phyloP scores from a whole-genome alignment of 768 basidiomycete species.

The Boletellus ananas region DNA sequence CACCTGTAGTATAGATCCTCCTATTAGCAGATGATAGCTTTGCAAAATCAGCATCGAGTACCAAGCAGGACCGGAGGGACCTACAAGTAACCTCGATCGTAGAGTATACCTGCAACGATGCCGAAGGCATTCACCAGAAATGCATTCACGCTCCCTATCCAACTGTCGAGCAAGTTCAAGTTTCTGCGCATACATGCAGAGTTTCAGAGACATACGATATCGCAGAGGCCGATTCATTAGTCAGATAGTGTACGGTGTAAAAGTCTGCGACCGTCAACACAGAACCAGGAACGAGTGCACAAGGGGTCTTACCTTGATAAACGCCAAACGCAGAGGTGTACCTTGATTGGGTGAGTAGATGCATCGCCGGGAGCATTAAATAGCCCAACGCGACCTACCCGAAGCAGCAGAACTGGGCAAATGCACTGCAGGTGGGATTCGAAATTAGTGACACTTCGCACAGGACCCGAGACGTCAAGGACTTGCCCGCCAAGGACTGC shows the following conservation, averaged over 20 bases:
- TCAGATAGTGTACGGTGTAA: slow-evolving; percentile 36
- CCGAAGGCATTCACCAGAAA: slow-evolving; percentile 38
- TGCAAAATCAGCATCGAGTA: not conserved
- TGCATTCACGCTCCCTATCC: slow-evolving; percentile 47
- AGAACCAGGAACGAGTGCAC: not conserved
- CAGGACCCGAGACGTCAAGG: not conserved
- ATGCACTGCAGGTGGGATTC: slow-evolving; percentile 16
- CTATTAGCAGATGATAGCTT: slow-evolving; percentile 44
- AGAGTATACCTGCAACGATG: slow-evolving; percentile 41
- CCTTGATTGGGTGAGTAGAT: slow-evolving; percentile 15
- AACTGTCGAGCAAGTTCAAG: slow-evolving; percentile 19
- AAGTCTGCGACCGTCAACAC: slow-evolving; percentile 28
- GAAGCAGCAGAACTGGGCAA: slow-evolving; percentile 33
- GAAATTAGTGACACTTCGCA: not conserved
- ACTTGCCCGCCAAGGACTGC: slow-evolving; percentile 23
- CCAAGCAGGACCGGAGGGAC: not conserved
- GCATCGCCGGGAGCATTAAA: not conserved
- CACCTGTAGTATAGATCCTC: slow-evolving; percentile 42
- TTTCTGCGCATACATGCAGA: not conserved
- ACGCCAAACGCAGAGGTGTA: slow-evolving; percentile 37
- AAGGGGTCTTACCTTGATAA: slow-evolving; percentile 33
- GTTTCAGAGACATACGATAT: slow-evolving; percentile 32
- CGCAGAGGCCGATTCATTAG: slow-evolving; percentile 30
- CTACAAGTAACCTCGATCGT: slow-evolving; percentile 53
- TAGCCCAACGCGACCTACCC: slow-evolving; percentile 26